These are phyloP conservation scores for Calonectria naviculata DNA, from an alignment of 2,329 filamentous ascomycete genomes.

Conservation along the genomic window DNA sequence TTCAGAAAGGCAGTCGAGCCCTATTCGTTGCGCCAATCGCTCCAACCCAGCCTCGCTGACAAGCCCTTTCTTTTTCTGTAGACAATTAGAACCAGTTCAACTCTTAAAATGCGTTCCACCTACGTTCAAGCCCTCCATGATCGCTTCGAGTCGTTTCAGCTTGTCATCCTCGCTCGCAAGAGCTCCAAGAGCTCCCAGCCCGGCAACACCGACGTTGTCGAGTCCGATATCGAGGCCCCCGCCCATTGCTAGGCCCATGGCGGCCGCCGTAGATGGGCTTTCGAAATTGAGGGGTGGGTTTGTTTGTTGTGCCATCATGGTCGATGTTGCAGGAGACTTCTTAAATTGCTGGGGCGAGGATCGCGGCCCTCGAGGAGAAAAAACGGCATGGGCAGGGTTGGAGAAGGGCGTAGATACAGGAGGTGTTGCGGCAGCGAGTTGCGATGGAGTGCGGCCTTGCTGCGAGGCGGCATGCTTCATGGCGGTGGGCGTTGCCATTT, in stretches of 20 bases:
- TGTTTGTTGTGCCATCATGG: conserved; percentile 58
- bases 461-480: conserved; percentile 58
- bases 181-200: conserved; percentile 53
- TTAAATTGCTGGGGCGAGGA: conserved; percentile 74
- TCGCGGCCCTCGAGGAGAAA: conserved; percentile 67
- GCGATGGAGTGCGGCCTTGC: conserved; percentile 60
- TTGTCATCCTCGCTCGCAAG: conserved; percentile 65
- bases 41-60: conserved; percentile 83
- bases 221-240: conserved; percentile 63
- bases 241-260: conserved; percentile 67
- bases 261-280: conserved; percentile 72
- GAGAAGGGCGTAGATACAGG: conserved; percentile 77
- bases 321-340: conserved; percentile 69
- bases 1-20: conserved; percentile 74
- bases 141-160: conserved; percentile 63
- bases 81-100: conserved; percentile 11
- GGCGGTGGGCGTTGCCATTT: conserved; percentile 63
- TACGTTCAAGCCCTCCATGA: conserved; percentile 63
- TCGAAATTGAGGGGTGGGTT: conserved; percentile 68
- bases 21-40: conserved; percentile 73
- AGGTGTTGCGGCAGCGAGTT: conserved; percentile 67
- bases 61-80: conserved; percentile 64
- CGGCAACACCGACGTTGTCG: conserved; percentile 61
- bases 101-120: conserved; percentile 23
- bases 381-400: conserved; percentile 65